Base-by-base conservation (phyloP, 352 stramenopile genomes). In the Pythium rishiriense region DNA sequence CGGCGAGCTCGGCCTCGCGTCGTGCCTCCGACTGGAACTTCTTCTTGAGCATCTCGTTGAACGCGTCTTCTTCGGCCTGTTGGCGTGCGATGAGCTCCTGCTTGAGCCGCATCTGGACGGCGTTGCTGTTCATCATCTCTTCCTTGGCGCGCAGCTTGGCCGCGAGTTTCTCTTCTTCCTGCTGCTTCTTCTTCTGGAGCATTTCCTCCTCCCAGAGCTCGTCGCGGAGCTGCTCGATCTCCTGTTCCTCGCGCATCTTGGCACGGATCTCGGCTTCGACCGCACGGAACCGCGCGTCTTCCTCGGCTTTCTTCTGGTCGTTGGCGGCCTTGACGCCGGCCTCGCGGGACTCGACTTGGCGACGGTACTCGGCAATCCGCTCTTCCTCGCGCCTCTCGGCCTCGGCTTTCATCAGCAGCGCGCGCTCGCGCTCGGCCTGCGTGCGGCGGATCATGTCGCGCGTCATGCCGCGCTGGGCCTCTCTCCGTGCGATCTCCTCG, bases 181-280 rank as follows among this genome's bases (percentile, higher is more conserved):
- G 79, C 26, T 81, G 77, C 25, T 62, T 63, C 35, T 89, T 90
- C 71, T 88, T 88, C 58, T 88, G 75, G 29, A 87, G 74, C 39
- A 96, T 67, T 60, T 98, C 92, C 64, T 98, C 90, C 58, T 96
- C 90, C 91, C 91, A 98, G n/a, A 97, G 74, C 58, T 97, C 81
- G 69, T 96, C 87, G 29, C 91, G 88, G 24, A 97, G 74, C 21
- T 64, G 73, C 62, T 94, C 81, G 71, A 96, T 90, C 66, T 97
- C 90, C 62, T 97, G 76, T n/a, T 96, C 90, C 28, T 89, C 76
- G 43, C 88, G 73, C 57, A 72, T 81, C 68, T 94, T 87, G 28
- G 79, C 77, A 54, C 90, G 75, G 61, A 95, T 97, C 69, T 97
- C 87, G 41, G 83, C 78, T 57, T 97, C 86, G 22, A 97, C 84